Percentiles rank a stretch among this genome's conserved stretches.
phyloP scores from a whole-genome alignment of 2,329 filamentous ascomycete species.

The Lasiodiplodia theobromae region DNA sequence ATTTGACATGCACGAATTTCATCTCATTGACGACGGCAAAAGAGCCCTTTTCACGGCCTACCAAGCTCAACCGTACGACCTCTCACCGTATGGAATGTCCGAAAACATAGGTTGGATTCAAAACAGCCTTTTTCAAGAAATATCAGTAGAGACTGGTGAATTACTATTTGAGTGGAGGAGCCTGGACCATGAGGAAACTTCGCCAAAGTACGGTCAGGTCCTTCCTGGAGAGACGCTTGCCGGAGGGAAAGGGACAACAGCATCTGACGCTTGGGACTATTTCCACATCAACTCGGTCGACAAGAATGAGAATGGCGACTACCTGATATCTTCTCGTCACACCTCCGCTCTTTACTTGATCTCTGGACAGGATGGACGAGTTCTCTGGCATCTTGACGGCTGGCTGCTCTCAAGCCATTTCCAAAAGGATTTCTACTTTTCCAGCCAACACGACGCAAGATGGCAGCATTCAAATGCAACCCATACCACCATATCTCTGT shows the following conservation, averaged over 20 bases:
- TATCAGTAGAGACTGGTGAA: conserved; percentile 62
- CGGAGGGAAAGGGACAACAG: conserved; percentile 41
- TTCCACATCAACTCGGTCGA: conserved; percentile 65
- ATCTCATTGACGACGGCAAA: conserved; percentile 52
- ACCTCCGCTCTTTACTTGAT: conserved; percentile 57
- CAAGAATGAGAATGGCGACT: conserved; percentile 59
- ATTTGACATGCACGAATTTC: conserved; percentile 62
- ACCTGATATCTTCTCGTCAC: conserved; percentile 61
- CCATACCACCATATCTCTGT: conserved; percentile 61
- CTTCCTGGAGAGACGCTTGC: conserved; percentile 41
- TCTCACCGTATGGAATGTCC: conserved; percentile 50
- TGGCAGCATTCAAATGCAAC: conserved; percentile 54
- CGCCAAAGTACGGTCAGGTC: conserved; percentile 45
- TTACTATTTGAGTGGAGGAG: conserved; percentile 66
- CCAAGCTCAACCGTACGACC: conserved; percentile 51
- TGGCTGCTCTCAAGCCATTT: conserved; percentile 34
- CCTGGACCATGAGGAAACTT: conserved; percentile 59
- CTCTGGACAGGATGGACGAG: conserved; percentile 53
- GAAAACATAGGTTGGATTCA: conserved; percentile 59
- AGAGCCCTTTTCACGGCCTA: conserved; percentile 48
- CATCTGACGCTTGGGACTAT: conserved; percentile 59
- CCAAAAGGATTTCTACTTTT: conserved; percentile 51
- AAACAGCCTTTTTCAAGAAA: conserved; percentile 61
- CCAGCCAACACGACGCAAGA: conserved; percentile 62
- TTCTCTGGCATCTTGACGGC: conserved; percentile 59